Evolutionary conservation across 1,139 yeast species (phyloP).

Genomic region (Kurtzmaniella quercitrusa): DNA sequence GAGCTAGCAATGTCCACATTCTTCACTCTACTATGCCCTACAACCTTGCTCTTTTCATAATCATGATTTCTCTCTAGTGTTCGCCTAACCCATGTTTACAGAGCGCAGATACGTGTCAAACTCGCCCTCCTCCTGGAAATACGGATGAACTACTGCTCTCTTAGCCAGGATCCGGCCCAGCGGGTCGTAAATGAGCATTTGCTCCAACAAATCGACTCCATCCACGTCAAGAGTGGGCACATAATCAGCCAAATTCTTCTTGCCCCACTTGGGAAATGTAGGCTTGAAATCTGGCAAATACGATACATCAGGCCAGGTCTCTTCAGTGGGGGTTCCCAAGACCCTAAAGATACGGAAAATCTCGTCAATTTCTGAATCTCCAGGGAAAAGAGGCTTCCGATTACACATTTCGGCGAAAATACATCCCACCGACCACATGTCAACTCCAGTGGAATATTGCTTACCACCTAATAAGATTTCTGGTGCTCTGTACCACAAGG

Average conservation of each 20-base stretch:
- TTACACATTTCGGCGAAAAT: conserved; percentile 98
- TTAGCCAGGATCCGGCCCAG: conserved; percentile 92
- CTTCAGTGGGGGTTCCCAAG: conserved; percentile 93
- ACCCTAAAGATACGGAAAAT: conserved; percentile 90
- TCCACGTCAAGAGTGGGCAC: conserved; percentile 80
- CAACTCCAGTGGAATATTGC: conserved; percentile 96
- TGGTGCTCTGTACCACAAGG: conserved; percentile 97
- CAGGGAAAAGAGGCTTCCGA: conserved; percentile 92
- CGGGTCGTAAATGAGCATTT: conserved; percentile 86
- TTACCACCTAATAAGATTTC: conserved; percentile 94
- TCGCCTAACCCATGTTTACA: conserved; percentile 34
- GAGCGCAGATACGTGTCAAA: conserved; percentile 31
- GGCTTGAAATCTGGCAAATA: conserved; percentile 92
- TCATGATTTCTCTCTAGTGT: neutral
- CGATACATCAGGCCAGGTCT: conserved; percentile 93
- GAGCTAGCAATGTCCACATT: neutral
- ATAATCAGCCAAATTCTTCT: conserved; percentile 61
- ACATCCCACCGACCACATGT: conserved; percentile 98
- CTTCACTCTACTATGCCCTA: neutral
- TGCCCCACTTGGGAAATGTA: conserved; percentile 93
- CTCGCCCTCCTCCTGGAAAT: conserved; percentile 60
- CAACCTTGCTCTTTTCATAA: neutral
- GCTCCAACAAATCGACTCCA: conserved; percentile 80
- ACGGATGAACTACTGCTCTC: conserved; percentile 86
- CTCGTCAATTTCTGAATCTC: conserved; percentile 97